Base-by-base conservation (phyloP, 2,329 filamentous ascomycete genomes). In the Exophiala dermatitidis region DNA sequence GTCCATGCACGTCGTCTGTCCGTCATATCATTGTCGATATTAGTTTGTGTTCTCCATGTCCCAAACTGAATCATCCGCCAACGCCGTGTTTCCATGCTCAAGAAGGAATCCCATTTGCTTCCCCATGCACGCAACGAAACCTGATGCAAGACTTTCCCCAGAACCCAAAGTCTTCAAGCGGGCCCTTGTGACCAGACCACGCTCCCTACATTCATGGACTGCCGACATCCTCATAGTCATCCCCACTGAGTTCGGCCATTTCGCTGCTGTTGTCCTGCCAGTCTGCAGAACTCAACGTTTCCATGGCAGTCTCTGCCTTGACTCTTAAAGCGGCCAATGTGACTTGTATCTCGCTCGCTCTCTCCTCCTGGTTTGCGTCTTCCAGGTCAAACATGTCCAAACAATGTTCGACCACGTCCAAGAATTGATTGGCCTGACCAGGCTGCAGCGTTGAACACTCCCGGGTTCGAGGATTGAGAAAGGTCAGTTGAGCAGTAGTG, bases 181-280 rank as follows among this genome's bases (percentile, higher is more conserved):
- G 26, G 28, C 30, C 31, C 44, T 19, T 19, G 19, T 19, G 19
- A 19, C 19, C 19, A 19, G 19, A 19, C 19, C 19, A 19, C 19
- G 19, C 19, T 19, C 19, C 19, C 19, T 19, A 19, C 19, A 26
- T 32, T 57, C 51, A 57, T 19, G 53, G 51, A 48, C 55, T 58
- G 33, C 33, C 42, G 29, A 50, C 42, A 26, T 60, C 56, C 10
- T 60, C 58, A 33, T 57, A 56, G 9, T 60, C 58, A 37, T 58
- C 50, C 12, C 28, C 49, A 46, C 58, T 60, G 36, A 60, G 28
- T 42, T 60, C 58, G 7, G 57, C 57, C 51, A 59, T 38, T n/a
- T 60, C 58, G 44, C 58, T 60, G 41, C 56, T 58, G 40, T 56
- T 56, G 19, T 59, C 58, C 31, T 59, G 56, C 56, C 56, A 60